phyloP scores from a whole-genome alignment of 129 eudicot species.

The Chrysanthemum lavandulifolium region DNA sequence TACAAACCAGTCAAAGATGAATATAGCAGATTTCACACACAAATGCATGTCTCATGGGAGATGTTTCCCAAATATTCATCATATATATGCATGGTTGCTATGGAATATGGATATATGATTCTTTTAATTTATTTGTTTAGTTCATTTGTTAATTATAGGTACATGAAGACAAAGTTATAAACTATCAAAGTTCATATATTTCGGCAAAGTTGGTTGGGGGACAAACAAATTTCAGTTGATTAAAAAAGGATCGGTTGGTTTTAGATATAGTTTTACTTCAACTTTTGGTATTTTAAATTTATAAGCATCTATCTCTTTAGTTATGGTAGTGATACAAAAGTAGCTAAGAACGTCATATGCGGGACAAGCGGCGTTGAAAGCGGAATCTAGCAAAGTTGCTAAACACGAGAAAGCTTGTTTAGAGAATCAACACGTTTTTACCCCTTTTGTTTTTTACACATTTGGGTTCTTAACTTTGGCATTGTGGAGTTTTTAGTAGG shows the following conservation, averaged over 20 bases:
- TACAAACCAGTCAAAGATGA: conserved; percentile 23
- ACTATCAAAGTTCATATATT: conserved; percentile 2
- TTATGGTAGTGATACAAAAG: no score
- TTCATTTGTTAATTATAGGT: neutral
- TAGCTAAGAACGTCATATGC: no score
- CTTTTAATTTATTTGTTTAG: neutral
- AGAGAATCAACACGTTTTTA: no score
- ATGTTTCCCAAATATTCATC: conserved; percentile 24
- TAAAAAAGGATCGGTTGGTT: neutral
- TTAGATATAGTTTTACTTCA: no score
- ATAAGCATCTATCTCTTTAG: no score
- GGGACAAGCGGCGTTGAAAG: no score
- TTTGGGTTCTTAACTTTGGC: no score
- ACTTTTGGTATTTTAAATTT: no score
- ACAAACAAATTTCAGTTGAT: conserved; percentile 17
- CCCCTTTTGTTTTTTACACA: no score
- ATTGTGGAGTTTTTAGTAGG: no score
- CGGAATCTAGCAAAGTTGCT: no score
- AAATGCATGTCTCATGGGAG: conserved; percentile 34
- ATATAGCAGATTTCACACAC: conserved; percentile 22
- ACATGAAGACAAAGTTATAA: conserved; percentile 12
- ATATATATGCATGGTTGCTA: conserved; percentile 6
- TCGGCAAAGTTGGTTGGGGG: conserved; percentile 26
- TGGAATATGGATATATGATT: neutral
- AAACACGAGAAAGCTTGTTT: no score